A percentile compares a stretch with the other conserved stretches of the same genome.
phyloP scores from a whole-genome alignment of 768 basidiomycete genomes.

The Pleurotus pulmonarius region DNA sequence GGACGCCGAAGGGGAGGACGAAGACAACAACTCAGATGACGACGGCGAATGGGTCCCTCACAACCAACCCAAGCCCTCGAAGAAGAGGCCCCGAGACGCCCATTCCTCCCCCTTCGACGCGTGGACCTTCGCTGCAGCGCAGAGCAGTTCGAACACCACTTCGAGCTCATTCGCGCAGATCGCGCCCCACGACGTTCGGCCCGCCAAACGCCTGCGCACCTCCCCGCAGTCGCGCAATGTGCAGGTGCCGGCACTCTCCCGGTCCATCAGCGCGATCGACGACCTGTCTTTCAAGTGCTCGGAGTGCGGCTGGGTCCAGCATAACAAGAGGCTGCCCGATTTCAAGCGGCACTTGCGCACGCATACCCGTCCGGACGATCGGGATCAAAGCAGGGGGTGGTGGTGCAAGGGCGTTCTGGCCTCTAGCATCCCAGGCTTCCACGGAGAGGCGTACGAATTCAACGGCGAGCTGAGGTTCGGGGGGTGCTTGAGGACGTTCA shows the following conservation, averaged over 20 bases:
- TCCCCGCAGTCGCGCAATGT: conserved; percentile 41
- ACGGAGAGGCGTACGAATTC: conserved; percentile 23
- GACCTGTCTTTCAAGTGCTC: conserved; percentile 32
- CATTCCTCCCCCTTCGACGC: neutral
- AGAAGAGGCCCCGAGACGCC: neutral
- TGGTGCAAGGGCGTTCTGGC: conserved; percentile 36
- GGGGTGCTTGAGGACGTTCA: conserved; percentile 38
- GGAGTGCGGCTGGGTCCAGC: conserved; percentile 43
- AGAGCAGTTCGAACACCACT: conserved; percentile 9
- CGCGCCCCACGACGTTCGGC: neutral
- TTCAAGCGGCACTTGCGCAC: conserved; percentile 57
- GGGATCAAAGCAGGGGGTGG: conserved; percentile 29
- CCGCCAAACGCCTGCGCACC: conserved; percentile 24
- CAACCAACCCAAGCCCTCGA: neutral
- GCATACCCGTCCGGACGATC: conserved; percentile 43
- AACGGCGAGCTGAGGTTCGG: conserved; percentile 30
- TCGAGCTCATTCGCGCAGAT: neutral
- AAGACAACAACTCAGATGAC: neutral
- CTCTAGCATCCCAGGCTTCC: conserved; percentile 12
- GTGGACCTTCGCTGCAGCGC: neutral
- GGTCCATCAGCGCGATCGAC: conserved; percentile 17
- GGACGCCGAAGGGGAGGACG: neutral
- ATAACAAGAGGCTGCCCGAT: conserved; percentile 51
- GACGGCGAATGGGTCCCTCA: neutral
- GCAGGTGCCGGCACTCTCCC: conserved; percentile 26